phyloP scores from a whole-genome alignment of 1,284 basidiomycete species.

The Cutaneotrichosporon curvatum region DNA sequence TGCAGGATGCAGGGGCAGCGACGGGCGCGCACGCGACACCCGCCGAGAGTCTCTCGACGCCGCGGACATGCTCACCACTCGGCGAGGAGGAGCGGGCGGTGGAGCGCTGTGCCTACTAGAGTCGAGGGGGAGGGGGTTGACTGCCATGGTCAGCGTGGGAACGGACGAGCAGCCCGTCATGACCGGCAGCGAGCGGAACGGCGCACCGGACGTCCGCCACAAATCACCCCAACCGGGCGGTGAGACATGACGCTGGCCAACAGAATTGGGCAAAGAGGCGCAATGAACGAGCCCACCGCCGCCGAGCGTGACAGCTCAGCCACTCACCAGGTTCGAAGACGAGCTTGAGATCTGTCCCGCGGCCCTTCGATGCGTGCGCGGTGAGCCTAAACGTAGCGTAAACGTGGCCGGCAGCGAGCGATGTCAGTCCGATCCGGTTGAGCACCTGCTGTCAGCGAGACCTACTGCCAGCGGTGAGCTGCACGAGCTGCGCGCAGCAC shows the following conservation, averaged over 20 bases:
- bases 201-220: no score
- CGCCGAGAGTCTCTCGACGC: neutral
- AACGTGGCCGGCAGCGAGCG: conserved; percentile 14
- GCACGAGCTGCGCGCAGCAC: no score
- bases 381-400: conserved; percentile 18
- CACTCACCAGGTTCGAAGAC: conserved; percentile 21
- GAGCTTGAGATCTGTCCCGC: conserved; percentile 3
- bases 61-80: neutral
- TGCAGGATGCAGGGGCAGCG: conserved; percentile 5
- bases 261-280: no score
- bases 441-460: conserved; percentile 13
- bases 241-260: no score
- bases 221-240: no score
- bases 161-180: no score
- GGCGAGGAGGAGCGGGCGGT: conserved; percentile 11
- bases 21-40: neutral
- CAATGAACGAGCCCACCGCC: no score
- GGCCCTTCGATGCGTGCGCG: conserved; percentile 5
- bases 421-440: conserved; percentile 1
- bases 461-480: no score
- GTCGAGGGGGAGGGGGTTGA: conserved; percentile 17
- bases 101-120: neutral
- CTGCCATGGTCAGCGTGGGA: conserved; percentile 13
- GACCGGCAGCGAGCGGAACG: no score
- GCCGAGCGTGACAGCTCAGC: no score